Base-by-base conservation (phyloP, 2,329 filamentous ascomycete genomes). In the Paecilomyces sp. region DNA sequence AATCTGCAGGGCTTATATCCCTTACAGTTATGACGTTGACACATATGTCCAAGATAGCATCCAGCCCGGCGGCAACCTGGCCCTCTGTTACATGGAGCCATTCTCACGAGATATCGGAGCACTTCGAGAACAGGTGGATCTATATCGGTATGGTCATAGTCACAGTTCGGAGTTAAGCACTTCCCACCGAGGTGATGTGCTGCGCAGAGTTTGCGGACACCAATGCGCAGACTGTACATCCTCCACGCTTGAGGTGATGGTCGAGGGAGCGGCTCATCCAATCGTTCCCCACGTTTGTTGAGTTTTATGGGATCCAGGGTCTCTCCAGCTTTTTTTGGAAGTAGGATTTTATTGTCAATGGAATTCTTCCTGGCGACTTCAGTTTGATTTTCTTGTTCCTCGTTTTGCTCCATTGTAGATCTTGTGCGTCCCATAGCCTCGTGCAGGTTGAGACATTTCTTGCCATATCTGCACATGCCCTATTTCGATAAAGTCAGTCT, bases 191-290 rank as follows among this genome's bases (percentile, higher is more conserved):
- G 70, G 59, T 82, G 78, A 60, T 76, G 76, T 30, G 74, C 75
- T 64, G 83, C 83, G 67, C 82, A 84, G 0, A 80, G 73, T 63
- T 82, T 82, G 18, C 71, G 68, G 2, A 69, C 64, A 13, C 68
- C 70, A 30, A 72, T 70, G 12, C 75, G 73, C 11, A 68, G 66
- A 22, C 74, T 72, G 65, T 80, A 83, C 8, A 63, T 62, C 1
- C 71, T 66, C 65, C 75, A 74, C 30, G 77, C 76, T 15, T 76
- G 70, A 13, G 63, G 34, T 0, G 74, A 65, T 0, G 79, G 77
- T 0, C 68, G 63, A 8, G 72, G 69, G 33, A 76, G 69, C 64
- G 76, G 76, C 0, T 70, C 63, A 64, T 84, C 82, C 13, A 84
- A 67, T 4, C 82, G 80, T 13, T 82, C 73, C 1, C 72, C 72